Percentiles rank a stretch among this genome's conserved stretches.
Conservation (phyloP, 2,329 filamentous ascomycete species). For the Fusarium algeriense region DNA sequence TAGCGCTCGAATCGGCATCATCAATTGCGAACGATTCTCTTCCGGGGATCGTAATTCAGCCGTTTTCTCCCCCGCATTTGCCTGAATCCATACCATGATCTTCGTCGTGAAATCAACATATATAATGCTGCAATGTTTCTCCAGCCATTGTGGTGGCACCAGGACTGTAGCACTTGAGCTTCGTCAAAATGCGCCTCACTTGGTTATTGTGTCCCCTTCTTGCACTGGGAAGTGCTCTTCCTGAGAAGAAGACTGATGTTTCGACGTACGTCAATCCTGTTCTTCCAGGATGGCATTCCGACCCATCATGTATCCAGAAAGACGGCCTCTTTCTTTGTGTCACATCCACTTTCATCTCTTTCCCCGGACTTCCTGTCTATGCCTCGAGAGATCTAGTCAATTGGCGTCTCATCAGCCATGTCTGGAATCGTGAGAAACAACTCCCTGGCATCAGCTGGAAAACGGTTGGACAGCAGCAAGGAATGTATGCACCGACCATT, state of each 20-base stretch:
- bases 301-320: conserved; percentile 60
- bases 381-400: conserved; percentile 63
- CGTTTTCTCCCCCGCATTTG: conserved; percentile 14
- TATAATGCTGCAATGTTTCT: not conserved
- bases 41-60: not conserved
- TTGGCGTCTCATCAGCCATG: conserved; percentile 61
- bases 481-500: conserved; percentile 63
- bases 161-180: not conserved
- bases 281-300: conserved; percentile 63
- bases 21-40: not conserved
- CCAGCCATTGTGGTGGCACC: fast-evolving
- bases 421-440: conserved; percentile 56
- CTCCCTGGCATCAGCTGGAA: conserved; percentile 53
- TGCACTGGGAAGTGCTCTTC: conserved; percentile 6
- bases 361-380: conserved; percentile 66
- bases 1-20: conserved; percentile 22
- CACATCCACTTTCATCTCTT: conserved; percentile 64
- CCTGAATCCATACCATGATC: not conserved
- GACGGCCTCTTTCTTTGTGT: conserved; percentile 64
- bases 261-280: conserved; percentile 55
- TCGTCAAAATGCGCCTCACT: conserved; percentile 5
- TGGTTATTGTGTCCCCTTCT: conserved; percentile 4
- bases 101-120: not conserved
- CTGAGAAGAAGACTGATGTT: not conserved
- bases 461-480: conserved; percentile 50